Conservation (phyloP, 1,284 basidiomycete species). For the Ceraceosorus bombacis region DNA sequence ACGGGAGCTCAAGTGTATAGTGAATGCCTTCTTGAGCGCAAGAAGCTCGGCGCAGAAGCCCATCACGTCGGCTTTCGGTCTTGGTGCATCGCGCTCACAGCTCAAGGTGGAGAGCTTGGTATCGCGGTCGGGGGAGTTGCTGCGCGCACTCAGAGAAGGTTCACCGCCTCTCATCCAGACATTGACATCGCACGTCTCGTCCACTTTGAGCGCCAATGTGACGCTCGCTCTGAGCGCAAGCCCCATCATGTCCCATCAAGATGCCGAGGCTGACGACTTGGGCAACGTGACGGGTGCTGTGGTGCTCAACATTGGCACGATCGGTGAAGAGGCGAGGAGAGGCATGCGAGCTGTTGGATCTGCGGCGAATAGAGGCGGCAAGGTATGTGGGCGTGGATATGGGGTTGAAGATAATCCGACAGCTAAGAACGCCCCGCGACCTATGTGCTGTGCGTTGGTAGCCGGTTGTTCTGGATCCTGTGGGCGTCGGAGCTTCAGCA, state of each 20-base stretch:
- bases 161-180: conserved; percentile 49
- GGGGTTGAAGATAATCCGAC: conserved; percentile 27
- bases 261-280: conserved; percentile 75
- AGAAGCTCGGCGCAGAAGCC: too few species aligned
- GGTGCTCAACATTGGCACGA: conserved; percentile 84
- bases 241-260: conserved; percentile 68
- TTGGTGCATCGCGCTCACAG: background rate
- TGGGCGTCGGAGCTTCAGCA: conserved; percentile 76
- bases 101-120: conserved; percentile 1
- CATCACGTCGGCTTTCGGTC: background rate
- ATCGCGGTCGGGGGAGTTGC: conserved; percentile 2
- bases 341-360: conserved; percentile 75
- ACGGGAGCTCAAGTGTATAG: conserved; percentile 40
- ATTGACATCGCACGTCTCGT: conserved; percentile 86
- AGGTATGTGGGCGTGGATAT: conserved; percentile 8
- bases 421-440: conserved; percentile 59
- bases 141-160: conserved; percentile 15
- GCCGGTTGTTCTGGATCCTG: conserved; percentile 85
- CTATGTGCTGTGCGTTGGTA: conserved; percentile 48
- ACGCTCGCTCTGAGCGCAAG: conserved; percentile 81
- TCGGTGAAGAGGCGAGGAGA: conserved; percentile 56
- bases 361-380: conserved; percentile 35
- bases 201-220: conserved; percentile 82
- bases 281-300: conserved; percentile 63
- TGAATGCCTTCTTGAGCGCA: conserved; percentile 45